Base-by-base conservation (phyloP, 2,329 filamentous ascomycete species). In the Penicillium sp. region DNA sequence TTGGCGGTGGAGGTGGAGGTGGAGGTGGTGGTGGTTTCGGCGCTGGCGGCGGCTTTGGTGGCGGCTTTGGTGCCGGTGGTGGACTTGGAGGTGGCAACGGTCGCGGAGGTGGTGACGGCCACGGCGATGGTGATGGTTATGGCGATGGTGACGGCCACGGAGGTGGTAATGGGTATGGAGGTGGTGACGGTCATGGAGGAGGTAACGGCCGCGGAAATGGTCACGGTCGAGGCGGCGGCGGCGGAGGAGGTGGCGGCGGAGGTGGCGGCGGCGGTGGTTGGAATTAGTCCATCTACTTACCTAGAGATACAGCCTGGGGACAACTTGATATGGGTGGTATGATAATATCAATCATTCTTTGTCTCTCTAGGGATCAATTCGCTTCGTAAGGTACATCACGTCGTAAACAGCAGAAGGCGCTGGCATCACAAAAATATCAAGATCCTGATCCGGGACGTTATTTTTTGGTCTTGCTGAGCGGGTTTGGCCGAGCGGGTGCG, bases 391-490 rank as follows among this genome's bases (percentile, higher is more conserved):
- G 17, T 51, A 48, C 50, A 52, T 54, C 41, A 47, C 32, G 26
- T 54, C 51, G 42, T 52, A 41, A 48, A 31, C 22, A 28, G 40
- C 18, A 32, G 41, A 33, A 29, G 39, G 37, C 20, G 39, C 34
- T 30, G 37, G 45, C 34, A 36, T 44, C 22, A 45, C 37, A 18
- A 38, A 35, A 39, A 26, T n/a, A 23, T 20, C 16, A 16, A 26
- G 13, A 29, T 23, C 23, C 18, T 16, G 14, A 22, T 33, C 18
- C 28, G 10, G 11, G 26, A 54, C 51, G 62, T 37, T 42, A 47
- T 37, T 62, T 64, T 39, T 61, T 65, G 17, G 52, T 52, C 49
- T 59, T 67, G 50, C 40, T 59, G 3, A 42, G 37, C 23, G 53
- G 54, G 32, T 57, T 58, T 13, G 48, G 50, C 44, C 54, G 61